Base-by-base conservation (phyloP, 345 rosid genomes). In the Adansonia digitata region DNA sequence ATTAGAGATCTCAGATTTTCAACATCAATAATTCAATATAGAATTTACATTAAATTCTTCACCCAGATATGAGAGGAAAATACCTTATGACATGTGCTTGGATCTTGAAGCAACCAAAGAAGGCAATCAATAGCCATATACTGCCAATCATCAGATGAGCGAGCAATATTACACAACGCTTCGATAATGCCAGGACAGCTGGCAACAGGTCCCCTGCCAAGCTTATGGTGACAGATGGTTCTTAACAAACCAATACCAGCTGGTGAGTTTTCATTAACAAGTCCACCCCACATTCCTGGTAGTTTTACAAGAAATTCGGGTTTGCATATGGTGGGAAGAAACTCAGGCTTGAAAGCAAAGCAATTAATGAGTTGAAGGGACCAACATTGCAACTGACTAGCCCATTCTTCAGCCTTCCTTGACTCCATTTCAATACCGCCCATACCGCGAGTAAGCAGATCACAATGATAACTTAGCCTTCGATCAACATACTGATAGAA, bases 231-330 rank as follows among this genome's bases (percentile, higher is more conserved):
- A 84, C 99, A 96, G 57, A 96, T 89, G 39, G 99, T 96, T 80
- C 98, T 88, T 52, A 96, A 81, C 60, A 96, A 78, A 81, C 98
- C 99, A 72, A 96, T 96, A 74, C 99, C 99, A 78, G 98, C 99
- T 0, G 99, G 99, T 0, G 99, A 96, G 75, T 96, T 96, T 81
- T 96, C 99, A 73, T 93, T 96, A 18, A 93, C 98, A 62, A 96
- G 97, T 66, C 98, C 99, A n/a, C 98, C 99, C 98, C 99, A 96
- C 98, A 96, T 92, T 74, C 92, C 97, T 0, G 99, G 97, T 69
- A 96, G 84, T 79, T 88, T 95, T 35, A 83, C 86, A n/a, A 96
- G 79, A 83, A 96, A 96, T 81, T 96, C 99, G 18, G 94, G 89
- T 76, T 88, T 96, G 82, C 98, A 92, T 64, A 96, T 80, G 57